Conservation (phyloP, 1,284 basidiomycete species). For the Tetrapyrgos nigripes region DNA sequence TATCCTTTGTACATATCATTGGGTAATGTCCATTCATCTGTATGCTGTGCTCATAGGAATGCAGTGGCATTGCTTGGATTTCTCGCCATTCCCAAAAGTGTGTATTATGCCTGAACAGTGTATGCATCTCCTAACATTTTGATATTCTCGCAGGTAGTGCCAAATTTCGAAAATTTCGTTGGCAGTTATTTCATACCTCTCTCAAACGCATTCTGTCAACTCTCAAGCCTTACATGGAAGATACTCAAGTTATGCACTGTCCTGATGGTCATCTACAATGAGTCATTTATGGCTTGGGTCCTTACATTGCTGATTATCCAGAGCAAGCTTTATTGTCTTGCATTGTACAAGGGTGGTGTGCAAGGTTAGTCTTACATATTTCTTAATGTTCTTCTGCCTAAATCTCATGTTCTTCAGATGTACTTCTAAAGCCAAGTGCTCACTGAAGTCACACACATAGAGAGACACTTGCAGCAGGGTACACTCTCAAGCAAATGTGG, state of each 20-base stretch:
- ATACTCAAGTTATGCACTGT: constrained; percentile 13
- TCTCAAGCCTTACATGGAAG: constrained; percentile 14
- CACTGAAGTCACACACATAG: no score
- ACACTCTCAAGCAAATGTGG: no score
- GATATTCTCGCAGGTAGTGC: constrained; percentile 7
- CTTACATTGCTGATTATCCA: constrained; percentile 25
- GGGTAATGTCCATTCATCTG: no score
- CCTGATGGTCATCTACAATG: constrained; percentile 10
- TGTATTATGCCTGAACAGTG: background rate
- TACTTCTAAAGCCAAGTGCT: no score
- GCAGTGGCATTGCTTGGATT: constrained; percentile 27
- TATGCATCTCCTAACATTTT: background rate
- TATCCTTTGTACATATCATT: constrained; percentile 35
- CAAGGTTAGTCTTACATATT: no score
- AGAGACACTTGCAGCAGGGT: no score
- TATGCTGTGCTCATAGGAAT: constrained; percentile 24
- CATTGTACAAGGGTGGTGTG: no score
- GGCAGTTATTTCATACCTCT: constrained; percentile 20
- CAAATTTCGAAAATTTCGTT: constrained; percentile 23
- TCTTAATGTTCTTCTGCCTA: no score
- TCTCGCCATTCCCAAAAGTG: constrained; percentile 34
- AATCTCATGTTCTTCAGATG: no score
- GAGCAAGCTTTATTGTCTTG: no score
- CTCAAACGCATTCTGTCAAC: constrained; percentile 13
- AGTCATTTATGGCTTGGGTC: constrained; percentile 17